Percentiles rank a stretch among this genome's conserved stretches.
Conservation (phyloP, 2,329 filamentous ascomycete genomes). For the Leptosphaerulina australis region DNA sequence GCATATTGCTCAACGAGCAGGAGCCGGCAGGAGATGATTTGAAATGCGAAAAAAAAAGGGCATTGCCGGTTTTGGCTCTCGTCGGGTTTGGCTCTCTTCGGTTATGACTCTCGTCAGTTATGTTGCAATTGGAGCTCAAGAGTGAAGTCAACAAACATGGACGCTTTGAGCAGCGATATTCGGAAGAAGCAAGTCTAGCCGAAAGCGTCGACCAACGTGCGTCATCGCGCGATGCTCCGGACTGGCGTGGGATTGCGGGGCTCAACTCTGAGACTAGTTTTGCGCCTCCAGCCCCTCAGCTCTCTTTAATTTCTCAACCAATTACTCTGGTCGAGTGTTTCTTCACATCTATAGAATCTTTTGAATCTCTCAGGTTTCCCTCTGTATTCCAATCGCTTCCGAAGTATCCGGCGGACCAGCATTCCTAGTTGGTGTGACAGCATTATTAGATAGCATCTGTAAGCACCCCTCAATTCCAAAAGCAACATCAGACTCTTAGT, state of each 20-base stretch:
- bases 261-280: neutral
- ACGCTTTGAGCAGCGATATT: conserved; percentile 1
- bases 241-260: conserved; percentile 18
- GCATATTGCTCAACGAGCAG: neutral
- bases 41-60: neutral
- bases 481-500: conserved; percentile 4
- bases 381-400: neutral
- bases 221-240: conserved; percentile 1
- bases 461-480: conserved; percentile 4
- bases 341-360: neutral
- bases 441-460: conserved; percentile 13
- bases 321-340: conserved; percentile 4
- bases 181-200: conserved; percentile 1
- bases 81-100: no score
- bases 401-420: neutral
- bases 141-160: conserved; percentile 4
- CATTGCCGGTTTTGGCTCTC: neutral
- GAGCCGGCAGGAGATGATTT: neutral
- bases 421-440: neutral
- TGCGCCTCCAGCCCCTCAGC: conserved; percentile 4
- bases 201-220: conserved; percentile 2
- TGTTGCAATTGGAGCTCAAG: no score
- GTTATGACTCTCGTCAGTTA: no score
- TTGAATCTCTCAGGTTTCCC: neutral
- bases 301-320: conserved; percentile 7